These are phyloP conservation scores for Paracoccidioides brasiliensis DNA, from an alignment of 2,329 filamentous ascomycete genomes.

Conservation along the genomic window DNA sequence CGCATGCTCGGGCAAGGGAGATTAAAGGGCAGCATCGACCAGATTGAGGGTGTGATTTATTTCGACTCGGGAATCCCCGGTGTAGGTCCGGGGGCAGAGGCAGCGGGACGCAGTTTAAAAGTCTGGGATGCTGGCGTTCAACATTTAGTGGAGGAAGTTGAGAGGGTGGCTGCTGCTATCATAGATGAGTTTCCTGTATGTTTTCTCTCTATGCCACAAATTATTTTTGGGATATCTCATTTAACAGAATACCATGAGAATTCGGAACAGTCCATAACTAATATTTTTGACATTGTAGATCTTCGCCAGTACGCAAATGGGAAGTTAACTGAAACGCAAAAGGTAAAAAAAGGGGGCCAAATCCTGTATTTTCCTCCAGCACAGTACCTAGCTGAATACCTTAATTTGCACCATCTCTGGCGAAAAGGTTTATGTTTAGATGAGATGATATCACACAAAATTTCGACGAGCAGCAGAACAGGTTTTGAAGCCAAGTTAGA, in stretches of 20 bases:
- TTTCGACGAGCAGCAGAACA: not conserved
- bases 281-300: slow-evolving; percentile 15
- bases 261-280: slow-evolving; percentile 1
- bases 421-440: not conserved
- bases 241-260: not conserved
- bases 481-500: not conserved
- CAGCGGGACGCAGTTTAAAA: slow-evolving; percentile 58
- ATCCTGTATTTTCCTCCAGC: not conserved
- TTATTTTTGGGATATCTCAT: not conserved
- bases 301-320: slow-evolving; percentile 24
- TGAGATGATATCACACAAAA: not conserved
- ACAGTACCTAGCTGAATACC: not conserved
- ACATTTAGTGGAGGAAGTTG: slow-evolving; percentile 75
- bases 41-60: slow-evolving; percentile 77
- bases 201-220: slow-evolving; percentile 8
- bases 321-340: slow-evolving; percentile 13
- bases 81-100: slow-evolving; percentile 45
- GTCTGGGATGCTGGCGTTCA: slow-evolving; percentile 86
- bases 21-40: slow-evolving; percentile 78
- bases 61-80: slow-evolving; percentile 63
- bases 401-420: not conserved
- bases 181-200: slow-evolving; percentile 66
- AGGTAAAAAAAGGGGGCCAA: not conserved
- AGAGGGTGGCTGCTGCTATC: slow-evolving; percentile 69
- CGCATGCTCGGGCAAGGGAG: slow-evolving; percentile 93